phyloP scores from a whole-genome alignment of 306 rosid genomes.

The Pyrus bretschneideri region DNA sequence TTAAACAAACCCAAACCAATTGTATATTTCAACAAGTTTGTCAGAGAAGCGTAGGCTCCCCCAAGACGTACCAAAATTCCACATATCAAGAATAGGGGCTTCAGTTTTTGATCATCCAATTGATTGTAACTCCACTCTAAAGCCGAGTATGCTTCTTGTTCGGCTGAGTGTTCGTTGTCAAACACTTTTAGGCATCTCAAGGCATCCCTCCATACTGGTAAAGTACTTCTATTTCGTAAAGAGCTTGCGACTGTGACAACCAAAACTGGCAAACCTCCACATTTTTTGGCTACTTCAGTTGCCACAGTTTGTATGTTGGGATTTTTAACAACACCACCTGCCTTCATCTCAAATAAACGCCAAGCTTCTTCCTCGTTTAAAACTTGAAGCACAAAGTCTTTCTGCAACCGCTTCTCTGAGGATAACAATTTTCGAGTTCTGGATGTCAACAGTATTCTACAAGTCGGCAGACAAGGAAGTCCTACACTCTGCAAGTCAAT shows the following conservation, averaged over 20 bases:
- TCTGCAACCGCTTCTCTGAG: not conserved
- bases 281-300: slow-evolving; percentile 17
- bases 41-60: not conserved
- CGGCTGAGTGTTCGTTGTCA: not conserved
- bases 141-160: not conserved
- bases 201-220: not conserved
- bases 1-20: slow-evolving; percentile 20
- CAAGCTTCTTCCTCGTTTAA: slow-evolving; percentile 21
- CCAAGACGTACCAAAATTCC: not conserved
- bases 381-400: not conserved
- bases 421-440: slow-evolving; percentile 10
- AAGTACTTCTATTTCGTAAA: not conserved
- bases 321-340: not conserved
- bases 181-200: not conserved
- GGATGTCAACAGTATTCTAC: slow-evolving; percentile 1
- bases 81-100: slow-evolving; percentile 19
- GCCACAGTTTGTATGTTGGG: not conserved
- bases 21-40: slow-evolving; percentile 23
- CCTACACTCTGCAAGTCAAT: too few species aligned
- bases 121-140: slow-evolving; percentile 20
- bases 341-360: slow-evolving; percentile 18
- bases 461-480: too few species aligned
- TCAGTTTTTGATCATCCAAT: not conserved
- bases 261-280: slow-evolving; percentile 30
- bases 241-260: slow-evolving; percentile 25